phyloP scores from a whole-genome alignment of 441 rosid genomes.

The Jatropha podagrica region DNA sequence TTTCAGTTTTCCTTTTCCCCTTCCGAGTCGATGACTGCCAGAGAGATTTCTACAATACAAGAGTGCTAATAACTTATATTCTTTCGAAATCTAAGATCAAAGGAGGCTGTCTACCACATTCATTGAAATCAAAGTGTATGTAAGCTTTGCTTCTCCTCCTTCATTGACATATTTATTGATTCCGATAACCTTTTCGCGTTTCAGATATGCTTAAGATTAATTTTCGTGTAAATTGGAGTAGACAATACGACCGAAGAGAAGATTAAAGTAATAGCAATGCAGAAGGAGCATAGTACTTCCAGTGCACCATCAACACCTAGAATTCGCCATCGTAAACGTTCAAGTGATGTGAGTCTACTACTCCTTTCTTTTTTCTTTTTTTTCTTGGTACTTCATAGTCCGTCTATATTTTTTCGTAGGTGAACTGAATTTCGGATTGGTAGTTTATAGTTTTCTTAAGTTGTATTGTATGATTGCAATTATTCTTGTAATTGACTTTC shows the following conservation, averaged over 20 bases:
- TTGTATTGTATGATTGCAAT: not conserved
- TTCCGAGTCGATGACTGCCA: not conserved
- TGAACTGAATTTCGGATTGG: not conserved
- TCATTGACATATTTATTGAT: too few relatives aligned
- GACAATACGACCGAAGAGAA: not conserved
- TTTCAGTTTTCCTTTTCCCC: not conserved
- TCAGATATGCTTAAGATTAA: not conserved
- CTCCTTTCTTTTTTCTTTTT: not conserved
- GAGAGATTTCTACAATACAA: not conserved
- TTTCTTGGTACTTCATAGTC: not conserved
- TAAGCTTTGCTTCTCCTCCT: too few relatives aligned
- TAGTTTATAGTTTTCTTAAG: not conserved
- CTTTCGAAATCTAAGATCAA: too few relatives aligned
- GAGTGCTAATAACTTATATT: too few relatives aligned
- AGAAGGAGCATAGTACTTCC: conserved; percentile 3
- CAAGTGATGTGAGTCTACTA: conserved; percentile 52
- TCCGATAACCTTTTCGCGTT: too few relatives aligned
- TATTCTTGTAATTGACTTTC: not conserved
- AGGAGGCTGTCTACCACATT: too few relatives aligned
- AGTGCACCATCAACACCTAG: conserved; percentile 12
- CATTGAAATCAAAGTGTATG: too few relatives aligned
- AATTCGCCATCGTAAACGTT: conserved; percentile 58
- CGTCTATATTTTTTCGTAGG: not conserved
- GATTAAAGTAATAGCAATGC: not conserved
- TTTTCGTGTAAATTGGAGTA: not conserved